Base-by-base conservation (phyloP, 202 grass and related monocot genomes). In the Bolboschoenoplectus hybrid region DNA sequence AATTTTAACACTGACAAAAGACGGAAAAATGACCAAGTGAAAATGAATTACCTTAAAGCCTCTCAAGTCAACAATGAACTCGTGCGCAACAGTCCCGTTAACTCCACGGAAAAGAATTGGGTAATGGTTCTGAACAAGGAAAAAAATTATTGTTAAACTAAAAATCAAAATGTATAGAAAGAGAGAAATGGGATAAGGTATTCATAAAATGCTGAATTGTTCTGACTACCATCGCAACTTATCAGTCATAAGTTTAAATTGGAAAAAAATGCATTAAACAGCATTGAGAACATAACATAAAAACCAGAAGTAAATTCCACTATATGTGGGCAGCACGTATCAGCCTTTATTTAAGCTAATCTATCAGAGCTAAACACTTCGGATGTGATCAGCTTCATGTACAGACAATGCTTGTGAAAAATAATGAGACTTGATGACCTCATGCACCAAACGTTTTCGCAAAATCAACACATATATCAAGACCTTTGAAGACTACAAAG, bases 21-120 rank as follows among this genome's bases (percentile, higher is more conserved):
- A 83, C 9, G 82, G 44, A 64, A 55, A 63, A 55, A 26, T 51
- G 57, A 10, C 16, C 45, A 82, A 12, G 47, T 35, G 73, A 44
- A 56, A 36, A 55, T 64, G 11, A 7, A 63, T 64, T 87, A 99
- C 97, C 97, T 99, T 99, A 83, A 97, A 99, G 35, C 87, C 97
- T 90, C 97, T 95, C 87, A 99, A 90, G 85, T 99, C 97, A 69
- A 99, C 85, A 57, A 99, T 99, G 88, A 97, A 99, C 71, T 99
- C 97, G 73, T 99, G 97, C 39, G 97, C 97, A 70, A 90, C 86
- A 85, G 97, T 99, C 81, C 97, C 97, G 41, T 99, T 97, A 63
- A 97, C 97, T 89, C 97, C 97, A n/a, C 97, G 89, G 88, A 99
- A 99, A 88, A 99, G 93, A 90, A 99, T 91, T 45, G 97, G 93